A percentile compares a stretch with the other conserved stretches of the same genome.
phyloP scores from a whole-genome alignment of 805 yeast genomes.

The Lipomyces orientalis region DNA sequence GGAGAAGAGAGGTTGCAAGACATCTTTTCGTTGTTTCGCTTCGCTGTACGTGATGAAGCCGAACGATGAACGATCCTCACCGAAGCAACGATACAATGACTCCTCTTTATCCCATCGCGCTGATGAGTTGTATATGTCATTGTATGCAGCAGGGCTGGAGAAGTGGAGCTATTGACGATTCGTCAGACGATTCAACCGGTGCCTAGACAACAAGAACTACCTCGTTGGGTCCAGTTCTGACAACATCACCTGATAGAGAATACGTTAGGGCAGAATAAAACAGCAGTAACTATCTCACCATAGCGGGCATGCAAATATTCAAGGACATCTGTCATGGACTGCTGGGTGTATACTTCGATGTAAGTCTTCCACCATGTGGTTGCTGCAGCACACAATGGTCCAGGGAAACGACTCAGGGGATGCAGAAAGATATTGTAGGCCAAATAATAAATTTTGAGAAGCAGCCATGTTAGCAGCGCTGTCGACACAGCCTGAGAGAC shows the following conservation, averaged over 20 bases:
- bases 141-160: background rate
- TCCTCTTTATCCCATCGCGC: constrained; percentile 5
- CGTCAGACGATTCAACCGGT: background rate
- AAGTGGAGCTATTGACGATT: background rate
- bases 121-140: background rate
- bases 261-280: background rate
- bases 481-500: background rate
- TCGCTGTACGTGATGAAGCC: background rate
- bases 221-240: constrained; percentile 1
- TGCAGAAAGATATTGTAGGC: background rate
- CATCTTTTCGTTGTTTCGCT: background rate
- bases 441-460: background rate
- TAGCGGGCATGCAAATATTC: background rate
- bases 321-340: constrained; percentile 1
- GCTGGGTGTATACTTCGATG: background rate
- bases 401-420: background rate
- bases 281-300: background rate
- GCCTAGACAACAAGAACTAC: background rate
- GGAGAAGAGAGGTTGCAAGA: background rate
- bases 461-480: background rate
- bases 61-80: constrained; percentile 3
- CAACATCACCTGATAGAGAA: background rate
- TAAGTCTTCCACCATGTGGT: background rate
- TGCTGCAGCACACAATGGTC: constrained; percentile 2
- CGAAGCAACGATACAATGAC: background rate